Conservation (phyloP, 768 basidiomycete species). For the Porphyrellus cyaneotinctus region DNA sequence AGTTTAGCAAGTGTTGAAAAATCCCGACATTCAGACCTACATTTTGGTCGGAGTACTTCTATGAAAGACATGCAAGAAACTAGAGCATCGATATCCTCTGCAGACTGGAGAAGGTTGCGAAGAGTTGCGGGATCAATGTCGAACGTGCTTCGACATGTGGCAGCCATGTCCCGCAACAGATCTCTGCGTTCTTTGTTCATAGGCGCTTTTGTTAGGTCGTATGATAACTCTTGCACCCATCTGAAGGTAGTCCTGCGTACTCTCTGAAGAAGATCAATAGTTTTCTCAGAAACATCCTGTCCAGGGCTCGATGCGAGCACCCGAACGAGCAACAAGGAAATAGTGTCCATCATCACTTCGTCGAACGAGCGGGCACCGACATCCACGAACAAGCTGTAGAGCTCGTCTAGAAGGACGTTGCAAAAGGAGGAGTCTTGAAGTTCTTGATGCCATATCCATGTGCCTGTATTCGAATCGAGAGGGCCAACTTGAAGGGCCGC, state of each 20-base stretch:
- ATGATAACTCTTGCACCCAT: too few species aligned
- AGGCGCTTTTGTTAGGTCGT: too few species aligned
- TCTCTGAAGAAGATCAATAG: background rate
- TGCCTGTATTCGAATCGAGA: background rate
- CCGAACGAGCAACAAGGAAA: too few species aligned
- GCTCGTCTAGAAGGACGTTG: background rate
- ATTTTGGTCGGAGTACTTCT: constrained; percentile 8
- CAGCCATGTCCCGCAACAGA: background rate
- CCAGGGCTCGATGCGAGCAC: background rate
- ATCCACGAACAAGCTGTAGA: background rate
- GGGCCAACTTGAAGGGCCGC: background rate
- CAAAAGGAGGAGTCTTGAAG: background rate
- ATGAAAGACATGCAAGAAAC: constrained; percentile 10
- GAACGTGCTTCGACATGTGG: background rate
- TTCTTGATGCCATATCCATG: too few species aligned
- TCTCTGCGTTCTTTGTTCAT: too few species aligned
- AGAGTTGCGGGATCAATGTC: background rate
- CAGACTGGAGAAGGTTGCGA: background rate
- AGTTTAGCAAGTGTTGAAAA: background rate
- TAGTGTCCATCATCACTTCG: constrained; percentile 25
- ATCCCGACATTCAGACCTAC: background rate
- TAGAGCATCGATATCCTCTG: too few species aligned
- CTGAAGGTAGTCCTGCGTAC: background rate
- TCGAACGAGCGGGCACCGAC: constrained; percentile 16
- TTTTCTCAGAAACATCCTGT: constrained; percentile 20